Evolutionary conservation across 495 filamentous ascomycete species (phyloP).

Genomic region (Xylaria castorea): DNA sequence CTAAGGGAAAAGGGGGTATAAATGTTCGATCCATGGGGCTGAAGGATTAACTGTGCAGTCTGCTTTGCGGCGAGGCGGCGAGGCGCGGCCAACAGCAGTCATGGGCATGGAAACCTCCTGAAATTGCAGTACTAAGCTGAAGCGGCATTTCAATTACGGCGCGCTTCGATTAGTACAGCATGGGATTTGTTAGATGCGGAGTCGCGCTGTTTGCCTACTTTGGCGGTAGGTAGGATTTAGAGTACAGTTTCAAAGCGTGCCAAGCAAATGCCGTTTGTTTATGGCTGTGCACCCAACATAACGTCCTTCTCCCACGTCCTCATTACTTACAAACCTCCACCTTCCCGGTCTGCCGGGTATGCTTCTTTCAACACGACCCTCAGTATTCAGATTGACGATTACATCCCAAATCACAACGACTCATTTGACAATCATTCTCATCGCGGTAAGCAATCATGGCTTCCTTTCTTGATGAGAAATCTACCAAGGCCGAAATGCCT

Average conservation of each 20-base stretch:
- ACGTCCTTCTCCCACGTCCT: constrained; percentile 9
- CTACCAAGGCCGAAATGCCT: constrained; percentile 28
- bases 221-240: too few species aligned
- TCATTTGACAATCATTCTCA: constrained; percentile 28
- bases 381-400: constrained; percentile 25
- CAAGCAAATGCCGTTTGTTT: background rate
- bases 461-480: constrained; percentile 27
- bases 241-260: background rate
- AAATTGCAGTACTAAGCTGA: too few species aligned
- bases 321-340: too few species aligned
- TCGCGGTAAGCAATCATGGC: constrained; percentile 26
- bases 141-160: too few species aligned
- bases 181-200: constrained; percentile 5
- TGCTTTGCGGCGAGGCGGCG: constrained; percentile 2
- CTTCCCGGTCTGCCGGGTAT: constrained; percentile 10
- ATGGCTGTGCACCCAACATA: constrained; percentile 10
- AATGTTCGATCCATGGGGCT: constrained; percentile 1
- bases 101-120: too few species aligned
- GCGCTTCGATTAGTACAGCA: constrained; percentile 9
- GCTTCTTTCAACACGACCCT: constrained; percentile 19
- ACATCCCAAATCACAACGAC: constrained; percentile 28
- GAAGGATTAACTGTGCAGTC: constrained; percentile 12
- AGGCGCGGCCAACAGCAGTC: too few species aligned
- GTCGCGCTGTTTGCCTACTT: too few species aligned
- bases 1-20: constrained; percentile 8